Percentiles rank a stretch among this genome's conserved stretches.
phyloP scores from a whole-genome alignment of 1,139 yeast species.

The Yamadazyma friedrichii region DNA sequence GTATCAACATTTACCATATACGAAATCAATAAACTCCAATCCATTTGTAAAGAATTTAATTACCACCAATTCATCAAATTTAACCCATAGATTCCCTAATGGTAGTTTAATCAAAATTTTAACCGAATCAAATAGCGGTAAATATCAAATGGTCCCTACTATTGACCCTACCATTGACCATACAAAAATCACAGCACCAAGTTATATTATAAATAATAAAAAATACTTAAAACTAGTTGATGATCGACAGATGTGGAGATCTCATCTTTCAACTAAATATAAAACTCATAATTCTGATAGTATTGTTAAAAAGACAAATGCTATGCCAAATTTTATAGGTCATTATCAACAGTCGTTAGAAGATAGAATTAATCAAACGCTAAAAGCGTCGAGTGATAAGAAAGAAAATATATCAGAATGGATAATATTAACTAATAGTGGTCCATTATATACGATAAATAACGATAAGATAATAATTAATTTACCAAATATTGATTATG shows the following conservation, averaged over 20 bases:
- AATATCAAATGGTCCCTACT: conserved; percentile 3
- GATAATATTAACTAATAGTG: conserved; percentile 7
- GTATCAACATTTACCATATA: conserved; percentile 9
- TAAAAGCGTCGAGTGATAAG: conserved; percentile 3
- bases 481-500: conserved; percentile 11
- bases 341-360: conserved; percentile 7
- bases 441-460: conserved; percentile 6
- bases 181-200: conserved; percentile 7
- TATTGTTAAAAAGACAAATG: background rate
- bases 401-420: conserved; percentile 4
- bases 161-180: conserved; percentile 4
- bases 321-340: conserved; percentile 3
- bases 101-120: conserved; percentile 12
- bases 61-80: conserved; percentile 11
- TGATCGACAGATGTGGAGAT: conserved; percentile 8
- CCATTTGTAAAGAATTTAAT: conserved; percentile 13
- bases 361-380: conserved; percentile 4
- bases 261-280: conserved; percentile 13
- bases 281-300: conserved; percentile 8
- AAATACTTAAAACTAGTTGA: conserved; percentile 8
- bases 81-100: conserved; percentile 12
- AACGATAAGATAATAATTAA: conserved; percentile 4
- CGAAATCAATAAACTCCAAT: conserved; percentile 8
- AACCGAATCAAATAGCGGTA: conserved; percentile 3
- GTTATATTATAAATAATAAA: conserved; percentile 13